These are phyloP conservation scores for Raphanus sativus DNA, from an alignment of 345 rosid species.

Conservation along the genomic window DNA sequence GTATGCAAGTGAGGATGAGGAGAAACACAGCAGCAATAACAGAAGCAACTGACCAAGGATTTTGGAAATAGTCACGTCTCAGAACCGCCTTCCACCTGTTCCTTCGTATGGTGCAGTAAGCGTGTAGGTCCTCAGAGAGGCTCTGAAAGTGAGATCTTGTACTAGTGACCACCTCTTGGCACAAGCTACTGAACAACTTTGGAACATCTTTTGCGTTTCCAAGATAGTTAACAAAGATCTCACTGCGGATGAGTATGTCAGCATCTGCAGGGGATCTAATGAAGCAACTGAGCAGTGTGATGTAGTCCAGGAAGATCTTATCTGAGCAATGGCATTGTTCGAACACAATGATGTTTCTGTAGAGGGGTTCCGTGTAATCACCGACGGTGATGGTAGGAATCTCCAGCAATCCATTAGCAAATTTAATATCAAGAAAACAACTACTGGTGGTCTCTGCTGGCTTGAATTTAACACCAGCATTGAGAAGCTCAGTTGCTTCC, in stretches of 20 bases:
- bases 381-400: conserved; percentile 22
- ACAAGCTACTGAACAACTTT: conserved; percentile 11
- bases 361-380: conserved; percentile 21
- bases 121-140: not conserved
- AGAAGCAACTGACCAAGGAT: conserved; percentile 32
- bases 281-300: conserved; percentile 14
- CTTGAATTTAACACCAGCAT: conserved; percentile 44
- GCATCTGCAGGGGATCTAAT: conserved; percentile 25
- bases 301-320: conserved; percentile 16
- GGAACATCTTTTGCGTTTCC: conserved; percentile 33
- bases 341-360: not conserved
- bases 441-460: not conserved
- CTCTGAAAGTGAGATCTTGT: not conserved
- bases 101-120: not conserved
- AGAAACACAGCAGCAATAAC: conserved; percentile 30
- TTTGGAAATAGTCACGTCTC: not conserved
- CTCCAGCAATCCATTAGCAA: conserved; percentile 14
- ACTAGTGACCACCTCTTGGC: conserved; percentile 11
- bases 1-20: not conserved
- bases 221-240: conserved; percentile 19
- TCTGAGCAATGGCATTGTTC: not conserved
- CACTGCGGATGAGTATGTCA: conserved; percentile 20
- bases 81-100: not conserved
- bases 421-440: conserved; percentile 33
- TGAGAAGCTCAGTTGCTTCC: conserved; percentile 34